These are phyloP conservation scores for Lasiodiplodia citricola DNA, from an alignment of 2,329 filamentous ascomycete species.

Conservation along the genomic window DNA sequence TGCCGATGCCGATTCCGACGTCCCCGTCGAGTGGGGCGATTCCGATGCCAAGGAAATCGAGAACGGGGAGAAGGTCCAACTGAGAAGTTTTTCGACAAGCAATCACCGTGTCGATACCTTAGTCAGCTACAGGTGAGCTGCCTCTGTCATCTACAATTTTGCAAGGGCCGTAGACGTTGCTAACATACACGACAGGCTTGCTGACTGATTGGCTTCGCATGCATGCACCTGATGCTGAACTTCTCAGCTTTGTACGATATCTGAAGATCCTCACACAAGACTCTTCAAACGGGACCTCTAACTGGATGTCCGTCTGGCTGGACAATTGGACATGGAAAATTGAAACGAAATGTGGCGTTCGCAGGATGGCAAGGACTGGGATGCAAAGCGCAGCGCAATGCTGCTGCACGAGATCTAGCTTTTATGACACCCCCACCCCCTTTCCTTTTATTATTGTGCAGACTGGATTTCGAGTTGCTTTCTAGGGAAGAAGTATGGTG, in stretches of 20 bases:
- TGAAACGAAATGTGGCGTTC: constrained; percentile 6
- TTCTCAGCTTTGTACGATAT: constrained; percentile 11
- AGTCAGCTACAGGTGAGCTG: constrained; percentile 77
- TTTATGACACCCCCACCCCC: not conserved
- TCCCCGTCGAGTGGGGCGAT: constrained; percentile 98
- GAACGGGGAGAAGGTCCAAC: constrained; percentile 91
- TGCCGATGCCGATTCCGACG: constrained; percentile 93
- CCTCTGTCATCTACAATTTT: not conserved
- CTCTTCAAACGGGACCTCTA: not conserved
- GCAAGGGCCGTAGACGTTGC: not conserved
- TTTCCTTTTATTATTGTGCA: not conserved
- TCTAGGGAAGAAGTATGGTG: not conserved
- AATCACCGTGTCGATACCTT: constrained; percentile 94
- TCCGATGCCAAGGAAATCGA: constrained; percentile 97
- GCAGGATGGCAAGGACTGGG: constrained; percentile 7
- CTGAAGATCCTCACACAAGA: not conserved
- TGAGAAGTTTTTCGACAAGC: constrained; percentile 94
- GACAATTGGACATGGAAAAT: not conserved
- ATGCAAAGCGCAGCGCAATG: not conserved
- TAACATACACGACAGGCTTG: not conserved
- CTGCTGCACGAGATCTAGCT: not conserved
- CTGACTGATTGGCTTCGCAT: not conserved
- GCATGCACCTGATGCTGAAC: not conserved
- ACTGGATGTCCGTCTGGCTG: not conserved
- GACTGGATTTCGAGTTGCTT: not conserved